Conservation (phyloP, 345 rosid genomes). For the Acer yangbiense region DNA sequence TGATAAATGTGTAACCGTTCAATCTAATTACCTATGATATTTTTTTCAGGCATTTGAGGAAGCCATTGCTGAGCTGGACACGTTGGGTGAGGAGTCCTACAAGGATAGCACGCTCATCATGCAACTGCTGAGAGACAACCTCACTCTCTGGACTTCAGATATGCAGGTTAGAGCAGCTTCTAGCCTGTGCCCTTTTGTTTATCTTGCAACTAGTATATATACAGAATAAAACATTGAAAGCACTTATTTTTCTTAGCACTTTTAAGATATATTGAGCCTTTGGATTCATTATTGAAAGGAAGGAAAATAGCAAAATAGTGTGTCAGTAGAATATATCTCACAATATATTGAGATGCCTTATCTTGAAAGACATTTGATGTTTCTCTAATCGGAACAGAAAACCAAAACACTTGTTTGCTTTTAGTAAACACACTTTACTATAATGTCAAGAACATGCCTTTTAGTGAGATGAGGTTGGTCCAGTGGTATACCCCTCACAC, state of each 20-base stretch:
- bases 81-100: slow-evolving; percentile 66
- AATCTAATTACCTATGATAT: slow-evolving; percentile 5
- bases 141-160: slow-evolving; percentile 65
- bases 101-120: slow-evolving; percentile 69
- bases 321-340: neutral
- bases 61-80: slow-evolving; percentile 72
- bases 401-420: neutral
- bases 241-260: neutral
- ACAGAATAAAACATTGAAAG: neutral
- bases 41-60: slow-evolving; percentile 60
- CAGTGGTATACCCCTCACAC: too few relatives aligned
- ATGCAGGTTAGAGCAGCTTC: slow-evolving; percentile 48
- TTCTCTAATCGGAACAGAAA: neutral
- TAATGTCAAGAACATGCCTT: neutral
- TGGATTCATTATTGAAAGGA: neutral
- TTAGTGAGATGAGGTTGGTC: too few relatives aligned
- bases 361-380: neutral
- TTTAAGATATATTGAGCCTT: neutral
- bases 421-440: neutral
- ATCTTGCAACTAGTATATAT: neutral
- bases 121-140: slow-evolving; percentile 66
- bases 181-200: neutral
- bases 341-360: neutral
- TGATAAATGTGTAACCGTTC: neutral
- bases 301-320: slow-evolving; percentile 1